Evolutionary conservation across 148 eudicot genomes (phyloP), one percentile per base, ranked within the genome.

Genomic region (Selenicereus undatus): DNA sequence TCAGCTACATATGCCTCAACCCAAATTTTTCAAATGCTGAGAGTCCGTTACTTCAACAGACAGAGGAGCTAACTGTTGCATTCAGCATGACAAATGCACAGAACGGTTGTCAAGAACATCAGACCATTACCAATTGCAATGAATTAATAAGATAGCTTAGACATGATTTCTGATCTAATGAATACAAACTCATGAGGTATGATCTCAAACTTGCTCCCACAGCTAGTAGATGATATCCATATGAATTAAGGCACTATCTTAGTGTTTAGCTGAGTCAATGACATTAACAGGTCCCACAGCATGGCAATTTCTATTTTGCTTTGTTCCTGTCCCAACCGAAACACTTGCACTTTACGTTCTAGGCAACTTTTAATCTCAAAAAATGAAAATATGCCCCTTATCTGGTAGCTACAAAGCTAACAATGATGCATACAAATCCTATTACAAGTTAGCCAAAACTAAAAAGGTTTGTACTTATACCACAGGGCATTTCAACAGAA

Each of bases 1-100:
- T 77, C 43, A 68, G 71, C 52, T 32, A 39, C 60, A 62, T 36
- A 77, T 36, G 32, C 62, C 35, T 22, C 30, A 50, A 51, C 62
- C 62, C 62, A 74, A 51, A 48, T 45, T 50, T 45, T 50, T n/a
- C 3, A 36, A 13, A 29, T 74, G 60, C 36, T 51, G 8, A 24
- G 21, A 75, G 21, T 51, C 21, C 35, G 20, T 75, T 27, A 52
- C 11, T 29, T 27, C 11, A 18, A 5, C 30, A 74, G 35, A 13
- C 12, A 29, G 32, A 26, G 36, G 22, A 14, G 60, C 24, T 39
- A 50, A 30, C 60, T 30, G 42, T 18, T 75, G 64, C 39, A 24
- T 29, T 51, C 77, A 75, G 21, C 77, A 75, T 24, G 42, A 75
- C 65, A 54, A 35, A 29, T 51, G 65, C 64, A 75, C 64, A 75